A percentile compares a stretch with the other conserved stretches of the same genome.
Conservation (phyloP, 805 yeast species). For the Yamadazyma olivae region DNA sequence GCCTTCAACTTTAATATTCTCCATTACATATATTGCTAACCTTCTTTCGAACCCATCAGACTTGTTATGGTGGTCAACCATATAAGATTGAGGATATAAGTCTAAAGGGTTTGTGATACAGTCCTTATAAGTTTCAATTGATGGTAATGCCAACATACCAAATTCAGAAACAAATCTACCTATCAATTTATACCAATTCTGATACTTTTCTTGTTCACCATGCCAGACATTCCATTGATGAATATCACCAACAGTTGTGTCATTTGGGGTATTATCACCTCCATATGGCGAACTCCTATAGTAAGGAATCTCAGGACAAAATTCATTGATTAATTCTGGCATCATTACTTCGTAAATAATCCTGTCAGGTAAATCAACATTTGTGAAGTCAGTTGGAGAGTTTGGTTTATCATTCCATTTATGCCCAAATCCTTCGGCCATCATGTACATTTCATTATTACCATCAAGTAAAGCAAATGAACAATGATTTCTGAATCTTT, state of each 20-base stretch:
- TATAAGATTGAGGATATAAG: slow-evolving; percentile 41
- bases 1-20: slow-evolving; percentile 35
- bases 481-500: slow-evolving; percentile 39
- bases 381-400: slow-evolving; percentile 25
- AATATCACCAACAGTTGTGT: slow-evolving; percentile 40
- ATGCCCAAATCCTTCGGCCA: slow-evolving; percentile 34
- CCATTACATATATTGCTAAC: slow-evolving; percentile 44
- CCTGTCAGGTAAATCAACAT: slow-evolving; percentile 43
- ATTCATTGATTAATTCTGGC: slow-evolving; percentile 29
- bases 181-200: slow-evolving; percentile 43
- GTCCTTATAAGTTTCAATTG: slow-evolving; percentile 29
- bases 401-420: slow-evolving; percentile 26
- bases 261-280: slow-evolving; percentile 23
- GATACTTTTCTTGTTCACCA: slow-evolving; percentile 43
- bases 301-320: slow-evolving; percentile 27
- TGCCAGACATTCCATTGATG: slow-evolving; percentile 63
- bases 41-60: slow-evolving; percentile 43
- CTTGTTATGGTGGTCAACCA: slow-evolving; percentile 47
- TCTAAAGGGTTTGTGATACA: slow-evolving; percentile 36
- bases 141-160: slow-evolving; percentile 51
- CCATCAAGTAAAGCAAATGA: slow-evolving; percentile 41
- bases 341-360: slow-evolving; percentile 37
- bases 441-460: slow-evolving; percentile 47
- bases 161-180: slow-evolving; percentile 54
- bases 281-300: slow-evolving; percentile 52